Conservation (phyloP, 2,329 filamentous ascomycete species). For the Neonectria punicea region DNA sequence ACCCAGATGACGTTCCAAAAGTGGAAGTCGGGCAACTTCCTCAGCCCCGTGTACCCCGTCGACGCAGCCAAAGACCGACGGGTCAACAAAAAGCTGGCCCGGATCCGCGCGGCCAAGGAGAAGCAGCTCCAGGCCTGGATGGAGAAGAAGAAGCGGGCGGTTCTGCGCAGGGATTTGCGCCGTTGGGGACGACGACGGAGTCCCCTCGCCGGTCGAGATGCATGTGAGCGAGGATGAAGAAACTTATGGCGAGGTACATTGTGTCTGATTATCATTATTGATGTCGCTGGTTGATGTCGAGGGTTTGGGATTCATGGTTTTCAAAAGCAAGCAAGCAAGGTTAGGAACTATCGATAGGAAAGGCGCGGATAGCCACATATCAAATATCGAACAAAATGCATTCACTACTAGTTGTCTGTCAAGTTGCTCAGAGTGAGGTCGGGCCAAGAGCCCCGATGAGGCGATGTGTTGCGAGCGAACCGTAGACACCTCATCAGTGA, state of each 20-base stretch:
- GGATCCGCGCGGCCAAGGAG: not conserved
- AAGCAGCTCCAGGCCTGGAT: not conserved
- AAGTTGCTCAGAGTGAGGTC: no score
- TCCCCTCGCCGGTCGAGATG: not conserved
- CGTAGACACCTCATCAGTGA: not conserved
- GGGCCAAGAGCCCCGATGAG: no score
- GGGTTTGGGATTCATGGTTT: not conserved
- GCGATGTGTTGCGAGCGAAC: not conserved
- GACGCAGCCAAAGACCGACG: not conserved
- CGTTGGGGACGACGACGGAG: not conserved
- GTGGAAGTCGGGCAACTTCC: not conserved
- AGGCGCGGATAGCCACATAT: not conserved
- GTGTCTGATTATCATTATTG: not conserved
- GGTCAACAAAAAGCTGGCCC: not conserved
- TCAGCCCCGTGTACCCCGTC: conserved; percentile 10
- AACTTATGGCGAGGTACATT: not conserved
- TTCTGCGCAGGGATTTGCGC: not conserved
- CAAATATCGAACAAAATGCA: not conserved
- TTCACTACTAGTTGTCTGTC: not conserved
- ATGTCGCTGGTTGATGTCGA: not conserved
- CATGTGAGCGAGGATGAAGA: not conserved
- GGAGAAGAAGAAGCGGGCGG: not conserved
- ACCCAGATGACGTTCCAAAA: not conserved
- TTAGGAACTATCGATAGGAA: not conserved
- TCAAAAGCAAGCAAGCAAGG: not conserved